Conservation (phyloP, 2,329 filamentous ascomycete species). For the Parastagonospora avenae region DNA sequence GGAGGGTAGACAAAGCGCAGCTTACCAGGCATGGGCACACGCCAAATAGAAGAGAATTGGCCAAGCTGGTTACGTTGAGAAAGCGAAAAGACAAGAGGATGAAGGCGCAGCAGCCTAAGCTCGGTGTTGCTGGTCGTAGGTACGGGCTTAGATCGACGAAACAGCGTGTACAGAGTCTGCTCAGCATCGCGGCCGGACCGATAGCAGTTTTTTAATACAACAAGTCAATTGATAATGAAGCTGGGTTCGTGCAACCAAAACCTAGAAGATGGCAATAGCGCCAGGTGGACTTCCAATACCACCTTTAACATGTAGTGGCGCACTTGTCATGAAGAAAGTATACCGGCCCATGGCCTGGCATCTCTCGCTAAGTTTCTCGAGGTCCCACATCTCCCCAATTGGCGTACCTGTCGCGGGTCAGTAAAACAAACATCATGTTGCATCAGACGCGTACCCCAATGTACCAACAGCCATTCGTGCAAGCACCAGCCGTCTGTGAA, state of each 20-base stretch:
- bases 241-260: not conserved
- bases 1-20: too few relatives aligned
- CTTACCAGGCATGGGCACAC: too few relatives aligned
- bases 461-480: constrained; percentile 40
- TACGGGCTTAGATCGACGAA: too few relatives aligned
- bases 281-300: constrained; percentile 44
- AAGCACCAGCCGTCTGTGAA: constrained; percentile 38
- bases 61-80: too few relatives aligned
- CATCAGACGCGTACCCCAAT: constrained; percentile 25
- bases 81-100: too few relatives aligned
- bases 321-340: constrained; percentile 66
- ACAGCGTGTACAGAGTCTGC: too few relatives aligned
- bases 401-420: constrained; percentile 18
- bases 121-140: too few relatives aligned
- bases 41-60: too few relatives aligned
- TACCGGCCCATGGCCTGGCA: constrained; percentile 61
- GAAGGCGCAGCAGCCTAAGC: too few relatives aligned
- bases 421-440: not conserved
- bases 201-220: too few relatives aligned
- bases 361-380: constrained; percentile 58
- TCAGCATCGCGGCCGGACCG: too few relatives aligned
- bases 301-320: constrained; percentile 63
- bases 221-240: too few relatives aligned
- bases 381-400: constrained; percentile 47
- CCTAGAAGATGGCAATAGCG: constrained; percentile 42